Evolutionary conservation across 345 rosid genomes (phyloP), one percentile per base, ranked within the genome.

Genomic region (Eucalyptus polyanthemos): DNA sequence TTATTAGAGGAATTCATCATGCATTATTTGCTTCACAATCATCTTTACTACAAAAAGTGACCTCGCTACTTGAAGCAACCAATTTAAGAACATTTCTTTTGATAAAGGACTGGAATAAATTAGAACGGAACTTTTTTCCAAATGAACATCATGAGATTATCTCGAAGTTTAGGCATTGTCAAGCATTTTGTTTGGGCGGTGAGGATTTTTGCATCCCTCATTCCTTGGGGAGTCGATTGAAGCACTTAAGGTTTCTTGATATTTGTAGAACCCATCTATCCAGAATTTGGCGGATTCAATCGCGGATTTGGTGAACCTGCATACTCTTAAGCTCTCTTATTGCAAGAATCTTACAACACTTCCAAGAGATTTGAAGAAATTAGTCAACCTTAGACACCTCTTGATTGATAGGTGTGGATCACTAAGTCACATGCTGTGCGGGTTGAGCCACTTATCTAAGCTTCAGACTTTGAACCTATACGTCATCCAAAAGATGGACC

Each of bases 121-220:
- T 1, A 6, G 9, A 27, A 27, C 0, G 0, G 50, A 47, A 58
- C 7, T 11, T 2, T 24, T 11, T 27, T 60, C 3, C 4, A 6
- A 60, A 60, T 60, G 31, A 60, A 27, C 4, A 58, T 58, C 14
- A 14, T 65, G 34, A 14, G 72, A 65, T 65, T 65, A 14, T 29
- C 21, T 31, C 1, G 2, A 67, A n/a, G 76, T 6, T 67, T 67
- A 15, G 76, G 76, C 22, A 67, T 67, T 67, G 40, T 67, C 22
- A 0, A 29, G 17, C 19, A 8, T 14, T 62, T 3, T 34, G 34
- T 31, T 67, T 67, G 40, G 40, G 21, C 2, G 4, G 17, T n/a
- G 76, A 7, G 5, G 21, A 67, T 67, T 65, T 65, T 14, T n/a
- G 40, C 2, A n/a, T 67, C 22, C 76, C 76, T 67, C 6, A 2